These are phyloP conservation scores for Salvia splendens DNA, from an alignment of 257 asterid species.

Conservation along the genomic window DNA sequence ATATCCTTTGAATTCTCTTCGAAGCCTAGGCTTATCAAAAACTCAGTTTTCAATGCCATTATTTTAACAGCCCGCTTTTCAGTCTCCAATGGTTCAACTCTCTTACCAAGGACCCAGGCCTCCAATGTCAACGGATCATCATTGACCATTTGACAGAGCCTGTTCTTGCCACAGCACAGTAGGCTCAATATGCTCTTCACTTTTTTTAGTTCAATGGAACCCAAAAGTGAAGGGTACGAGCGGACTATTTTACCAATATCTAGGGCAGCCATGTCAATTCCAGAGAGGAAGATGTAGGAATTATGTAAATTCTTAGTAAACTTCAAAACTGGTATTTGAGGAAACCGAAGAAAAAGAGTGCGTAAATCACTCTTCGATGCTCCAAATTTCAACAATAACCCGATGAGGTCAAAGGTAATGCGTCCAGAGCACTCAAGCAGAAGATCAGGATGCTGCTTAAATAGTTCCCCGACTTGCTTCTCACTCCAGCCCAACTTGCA, in stretches of 20 bases:
- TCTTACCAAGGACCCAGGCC: conserved; percentile 54
- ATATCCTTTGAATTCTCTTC: conserved; percentile 57
- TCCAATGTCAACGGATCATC: conserved; percentile 56
- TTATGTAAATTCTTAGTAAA: conserved; percentile 45
- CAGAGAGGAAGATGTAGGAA: conserved; percentile 54
- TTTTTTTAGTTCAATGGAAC: conserved; percentile 59
- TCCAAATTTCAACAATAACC: conserved; percentile 64
- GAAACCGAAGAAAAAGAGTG: conserved; percentile 46
- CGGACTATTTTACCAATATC: conserved; percentile 48
- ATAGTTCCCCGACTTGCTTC: conserved; percentile 39
- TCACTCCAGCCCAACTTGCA: conserved; percentile 46
- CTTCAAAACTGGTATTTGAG: conserved; percentile 40
- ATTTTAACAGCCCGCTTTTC: conserved; percentile 37
- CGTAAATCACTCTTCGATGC: conserved; percentile 34
- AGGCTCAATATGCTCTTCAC: conserved; percentile 36
- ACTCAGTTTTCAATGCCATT: conserved; percentile 46
- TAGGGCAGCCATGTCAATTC: conserved; percentile 49
- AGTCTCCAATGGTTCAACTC: conserved; percentile 34
- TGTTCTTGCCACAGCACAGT: conserved; percentile 44
- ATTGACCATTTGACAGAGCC: conserved; percentile 53
- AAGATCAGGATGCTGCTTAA: conserved; percentile 47
- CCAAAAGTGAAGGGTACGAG: conserved; percentile 47
- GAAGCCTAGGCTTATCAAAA: conserved; percentile 62
- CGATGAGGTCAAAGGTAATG: conserved; percentile 42
- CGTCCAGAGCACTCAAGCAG: conserved; percentile 58